Conservation (phyloP, 1,284 basidiomycete genomes). For the Leucoagaricus sp. region DNA sequence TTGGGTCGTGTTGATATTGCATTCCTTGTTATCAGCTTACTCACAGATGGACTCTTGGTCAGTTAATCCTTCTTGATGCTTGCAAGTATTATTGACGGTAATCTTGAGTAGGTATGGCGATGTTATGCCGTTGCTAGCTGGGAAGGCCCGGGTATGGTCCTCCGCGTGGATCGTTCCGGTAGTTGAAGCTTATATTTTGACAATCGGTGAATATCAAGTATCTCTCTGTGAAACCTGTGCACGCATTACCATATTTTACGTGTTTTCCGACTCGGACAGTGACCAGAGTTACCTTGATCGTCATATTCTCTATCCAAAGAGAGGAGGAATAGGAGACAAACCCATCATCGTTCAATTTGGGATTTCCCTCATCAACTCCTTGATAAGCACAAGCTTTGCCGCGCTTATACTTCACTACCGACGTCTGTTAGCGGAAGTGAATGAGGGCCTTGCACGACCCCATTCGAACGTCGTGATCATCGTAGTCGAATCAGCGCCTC, state of each 20-base stretch:
- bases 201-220: background rate
- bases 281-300: background rate
- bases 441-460: background rate
- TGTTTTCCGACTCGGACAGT: background rate
- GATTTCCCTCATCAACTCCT: background rate
- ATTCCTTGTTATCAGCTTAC: constrained; percentile 3
- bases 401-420: background rate
- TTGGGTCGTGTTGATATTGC: background rate
- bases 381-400: background rate
- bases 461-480: background rate
- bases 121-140: constrained; percentile 2
- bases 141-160: background rate
- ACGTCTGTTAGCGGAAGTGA: background rate
- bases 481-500: background rate
- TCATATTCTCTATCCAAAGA: background rate
- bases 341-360: constrained; percentile 5
- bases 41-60: constrained; percentile 6
- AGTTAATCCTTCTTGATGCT: background rate
- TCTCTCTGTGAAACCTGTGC: too few species aligned
- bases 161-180: background rate
- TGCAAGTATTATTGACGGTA: background rate
- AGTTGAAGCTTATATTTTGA: background rate
- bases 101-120: background rate
- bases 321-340: background rate
- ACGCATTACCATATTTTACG: too few species aligned